Conservation (phyloP, 495 filamentous ascomycete species). For the Massariosphaeria phaeospora region DNA sequence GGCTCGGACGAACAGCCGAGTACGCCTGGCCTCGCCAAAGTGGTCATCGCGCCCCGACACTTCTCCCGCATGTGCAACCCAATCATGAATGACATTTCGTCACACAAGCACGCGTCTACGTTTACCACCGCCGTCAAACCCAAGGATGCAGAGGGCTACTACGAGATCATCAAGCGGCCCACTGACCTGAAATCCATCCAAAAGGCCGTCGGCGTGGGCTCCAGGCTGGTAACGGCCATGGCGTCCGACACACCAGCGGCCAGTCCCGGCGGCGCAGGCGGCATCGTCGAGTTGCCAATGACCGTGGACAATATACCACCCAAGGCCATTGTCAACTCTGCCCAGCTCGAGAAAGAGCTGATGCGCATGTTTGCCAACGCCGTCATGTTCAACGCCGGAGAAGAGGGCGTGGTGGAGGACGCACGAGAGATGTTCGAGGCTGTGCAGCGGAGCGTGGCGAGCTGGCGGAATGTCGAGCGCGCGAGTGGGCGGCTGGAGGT, state of each 20-base stretch:
- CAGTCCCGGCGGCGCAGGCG: conserved; percentile 45
- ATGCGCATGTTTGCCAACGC: conserved; percentile 97
- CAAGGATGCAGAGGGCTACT: conserved; percentile 80
- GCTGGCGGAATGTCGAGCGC: conserved; percentile 58
- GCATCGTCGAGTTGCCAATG: conserved; percentile 60
- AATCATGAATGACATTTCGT: conserved; percentile 77
- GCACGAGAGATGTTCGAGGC: conserved; percentile 76
- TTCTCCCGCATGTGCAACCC: conserved; percentile 73
- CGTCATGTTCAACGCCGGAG: conserved; percentile 92
- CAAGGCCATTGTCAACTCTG: conserved; percentile 86
- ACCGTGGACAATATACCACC: conserved; percentile 75
- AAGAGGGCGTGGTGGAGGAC: conserved; percentile 76
- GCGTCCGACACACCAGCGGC: conserved; percentile 42
- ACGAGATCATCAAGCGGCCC: conserved; percentile 75
- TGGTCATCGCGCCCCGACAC: conserved; percentile 49
- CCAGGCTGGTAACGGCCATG: conserved; percentile 60
- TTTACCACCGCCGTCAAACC: conserved; percentile 82
- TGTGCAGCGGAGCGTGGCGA: conserved; percentile 58
- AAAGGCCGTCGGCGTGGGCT: conserved; percentile 69
- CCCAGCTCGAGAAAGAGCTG: conserved; percentile 90
- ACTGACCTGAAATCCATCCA: conserved; percentile 87
- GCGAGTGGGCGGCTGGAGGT: conserved; percentile 32
- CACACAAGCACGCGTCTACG: conserved; percentile 81
- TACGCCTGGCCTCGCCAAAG: conserved; percentile 14
- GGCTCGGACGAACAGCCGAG: conserved; percentile 12